A percentile compares a stretch with the other conserved stretches of the same genome.
Evolutionary conservation across 495 filamentous ascomycete genomes (phyloP).

Genomic region (Cercophora samala): DNA sequence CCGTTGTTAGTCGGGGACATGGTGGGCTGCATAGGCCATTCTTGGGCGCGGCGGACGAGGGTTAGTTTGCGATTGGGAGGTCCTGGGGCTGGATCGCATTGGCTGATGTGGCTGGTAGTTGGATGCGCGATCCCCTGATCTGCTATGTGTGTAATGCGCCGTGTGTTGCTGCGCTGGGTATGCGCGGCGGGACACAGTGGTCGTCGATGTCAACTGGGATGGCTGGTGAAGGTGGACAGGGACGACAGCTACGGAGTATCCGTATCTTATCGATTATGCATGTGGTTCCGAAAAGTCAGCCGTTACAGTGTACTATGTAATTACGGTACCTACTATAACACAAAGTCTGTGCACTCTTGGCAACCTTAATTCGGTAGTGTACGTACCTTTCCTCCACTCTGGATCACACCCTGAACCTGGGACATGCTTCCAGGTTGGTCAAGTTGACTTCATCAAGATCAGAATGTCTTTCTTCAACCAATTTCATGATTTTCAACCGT

Average conservation of each 20-base stretch:
- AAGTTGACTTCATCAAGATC: background rate
- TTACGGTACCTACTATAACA: too few species aligned
- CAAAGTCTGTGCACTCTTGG: background rate
- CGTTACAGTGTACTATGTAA: too few species aligned
- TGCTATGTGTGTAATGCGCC: background rate
- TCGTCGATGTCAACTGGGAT: background rate
- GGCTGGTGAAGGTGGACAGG: background rate
- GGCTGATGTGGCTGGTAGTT: background rate
- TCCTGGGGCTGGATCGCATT: too few species aligned
- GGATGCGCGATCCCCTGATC: background rate
- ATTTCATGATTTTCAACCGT: background rate
- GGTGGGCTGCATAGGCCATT: slow-evolving; percentile 21
- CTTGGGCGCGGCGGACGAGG: slow-evolving; percentile 6
- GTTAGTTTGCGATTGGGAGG: background rate
- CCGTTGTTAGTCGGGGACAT: slow-evolving; percentile 29
- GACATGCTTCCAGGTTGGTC: background rate
- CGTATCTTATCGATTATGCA: background rate
- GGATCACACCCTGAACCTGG: background rate
- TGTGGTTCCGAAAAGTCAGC: background rate
- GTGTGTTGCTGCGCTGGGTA: background rate
- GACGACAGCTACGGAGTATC: background rate
- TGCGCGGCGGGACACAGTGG: background rate
- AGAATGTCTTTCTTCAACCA: background rate
- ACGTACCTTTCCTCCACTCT: background rate
- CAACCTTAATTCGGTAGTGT: background rate